Base-by-base conservation (phyloP, 495 filamentous ascomycete species). In the Lepraria neglecta region DNA sequence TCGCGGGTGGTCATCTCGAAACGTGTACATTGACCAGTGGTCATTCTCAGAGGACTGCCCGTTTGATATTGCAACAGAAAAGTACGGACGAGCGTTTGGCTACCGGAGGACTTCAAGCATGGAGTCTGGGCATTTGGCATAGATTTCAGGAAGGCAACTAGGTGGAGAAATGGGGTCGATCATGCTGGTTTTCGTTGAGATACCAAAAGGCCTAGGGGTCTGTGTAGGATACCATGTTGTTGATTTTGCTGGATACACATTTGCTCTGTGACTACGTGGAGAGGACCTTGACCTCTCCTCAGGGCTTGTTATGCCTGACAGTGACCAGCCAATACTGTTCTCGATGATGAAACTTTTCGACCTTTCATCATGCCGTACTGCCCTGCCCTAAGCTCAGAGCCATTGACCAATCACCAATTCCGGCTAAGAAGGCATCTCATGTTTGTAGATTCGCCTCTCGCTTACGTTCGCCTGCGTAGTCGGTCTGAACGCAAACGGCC, bases 91-190 rank as follows among this genome's bases (percentile, higher is more conserved):
- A 52, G 47, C 58, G 42, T 60, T 60, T 52, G 35, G 47, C 46
- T 33, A 31, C 30, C n/a, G 35, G 50, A 60, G 47, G 58, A 21
- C 28, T 14, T 42, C 42, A 52, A 51, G 46, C 46, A 60, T 31
- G 58, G 58, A 60, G 58, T 52, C 46, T 51, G 51, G 42, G 10
- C 19, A 52, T 54, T 54, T 35, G 30, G 59, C 40, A 61, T 61
- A 61, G 50, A 61, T 56, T 19, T 52, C 38, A n/a, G 10, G 86
- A 88, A 72, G 85, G 53, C 45, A 43, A 44, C 35, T 52, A 33
- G 33, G 53, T 42, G 35, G 17, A 27, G 15, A 24, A 43, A 31
- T 58, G 43, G 43, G 60, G 24, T 33, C n/a, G 43, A 58, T 40
- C 14, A 43, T 63, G 45, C 24, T 27, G 46, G 21, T 44, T 47